Percentiles rank a stretch among this genome's conserved stretches.
Evolutionary conservation across 257 asterid genomes (phyloP).

Genomic region (Solanum peruvianum): DNA sequence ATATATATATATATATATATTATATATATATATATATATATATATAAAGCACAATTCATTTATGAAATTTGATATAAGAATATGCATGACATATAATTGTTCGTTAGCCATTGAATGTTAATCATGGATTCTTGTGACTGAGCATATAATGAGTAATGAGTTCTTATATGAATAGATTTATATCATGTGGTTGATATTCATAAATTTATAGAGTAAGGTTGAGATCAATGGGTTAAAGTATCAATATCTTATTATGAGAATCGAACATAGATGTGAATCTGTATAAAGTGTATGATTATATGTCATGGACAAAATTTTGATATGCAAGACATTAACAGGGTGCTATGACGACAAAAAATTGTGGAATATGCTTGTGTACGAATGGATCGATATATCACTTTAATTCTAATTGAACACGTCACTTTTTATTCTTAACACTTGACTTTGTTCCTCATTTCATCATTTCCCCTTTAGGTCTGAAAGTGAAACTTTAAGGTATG

Average conservation of each 20-base stretch:
- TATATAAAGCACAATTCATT: too few relatives aligned
- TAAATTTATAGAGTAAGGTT: neutral
- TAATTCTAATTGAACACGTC: neutral
- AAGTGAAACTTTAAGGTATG: neutral
- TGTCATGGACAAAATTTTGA: neutral
- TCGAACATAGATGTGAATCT: neutral
- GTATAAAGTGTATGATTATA: neutral
- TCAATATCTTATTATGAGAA: neutral
- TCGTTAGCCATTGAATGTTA: neutral
- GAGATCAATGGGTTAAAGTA: neutral
- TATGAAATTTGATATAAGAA: too few relatives aligned
- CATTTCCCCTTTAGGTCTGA: neutral
- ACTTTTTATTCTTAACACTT: neutral
- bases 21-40: too few relatives aligned
- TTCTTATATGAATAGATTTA: neutral
- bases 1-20: too few relatives aligned
- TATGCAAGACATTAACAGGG: neutral
- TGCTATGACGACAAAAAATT: neutral
- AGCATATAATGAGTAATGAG: neutral
- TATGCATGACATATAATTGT: too few relatives aligned
- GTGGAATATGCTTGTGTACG: neutral
- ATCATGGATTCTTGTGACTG: neutral
- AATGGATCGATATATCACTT: neutral
- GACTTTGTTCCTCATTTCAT: neutral
- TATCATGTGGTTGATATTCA: neutral